Conservation (phyloP, 2,329 filamentous ascomycete species). For the Orbilia javanica region DNA sequence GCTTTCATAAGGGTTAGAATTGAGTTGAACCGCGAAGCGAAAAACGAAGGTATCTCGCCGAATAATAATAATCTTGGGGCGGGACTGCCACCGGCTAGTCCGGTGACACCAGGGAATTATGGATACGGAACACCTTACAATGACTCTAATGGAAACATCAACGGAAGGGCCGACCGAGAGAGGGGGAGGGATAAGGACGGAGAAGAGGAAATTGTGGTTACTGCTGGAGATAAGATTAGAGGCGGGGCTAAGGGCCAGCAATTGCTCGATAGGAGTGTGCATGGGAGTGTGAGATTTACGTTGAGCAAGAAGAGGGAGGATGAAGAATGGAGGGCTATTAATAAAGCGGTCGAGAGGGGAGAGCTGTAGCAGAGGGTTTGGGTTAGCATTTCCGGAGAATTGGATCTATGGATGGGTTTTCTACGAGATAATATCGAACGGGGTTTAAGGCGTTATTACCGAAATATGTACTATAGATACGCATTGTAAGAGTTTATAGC, state of each 20-base stretch:
- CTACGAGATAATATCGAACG: neutral
- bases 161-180: slow-evolving; percentile 27
- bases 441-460: slow-evolving; percentile 9
- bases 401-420: slow-evolving; percentile 10
- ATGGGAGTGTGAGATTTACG: slow-evolving; percentile 89
- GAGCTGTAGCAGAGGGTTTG: slow-evolving; percentile 27
- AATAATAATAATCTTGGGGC: slow-evolving; percentile 64
- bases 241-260: slow-evolving; percentile 53
- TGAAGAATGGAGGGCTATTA: slow-evolving; percentile 76
- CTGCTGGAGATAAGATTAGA: slow-evolving; percentile 50
- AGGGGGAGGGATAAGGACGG: slow-evolving; percentile 5
- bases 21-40: slow-evolving; percentile 83
- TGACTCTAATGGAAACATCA: slow-evolving; percentile 49
- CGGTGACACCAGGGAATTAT: slow-evolving; percentile 55
- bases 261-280: slow-evolving; percentile 67
- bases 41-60: slow-evolving; percentile 67
- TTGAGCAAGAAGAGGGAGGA: slow-evolving; percentile 82
- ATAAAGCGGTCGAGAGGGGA: slow-evolving; percentile 58
- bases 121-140: slow-evolving; percentile 48
- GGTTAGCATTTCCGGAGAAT: neutral
- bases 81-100: slow-evolving; percentile 53
- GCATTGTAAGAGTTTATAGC: neutral
- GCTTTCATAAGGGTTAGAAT: slow-evolving; percentile 89
- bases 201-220: slow-evolving; percentile 47
- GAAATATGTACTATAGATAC: slow-evolving; percentile 21